Conservation (phyloP, 768 basidiomycete species). For the Suillus subaureus region DNA sequence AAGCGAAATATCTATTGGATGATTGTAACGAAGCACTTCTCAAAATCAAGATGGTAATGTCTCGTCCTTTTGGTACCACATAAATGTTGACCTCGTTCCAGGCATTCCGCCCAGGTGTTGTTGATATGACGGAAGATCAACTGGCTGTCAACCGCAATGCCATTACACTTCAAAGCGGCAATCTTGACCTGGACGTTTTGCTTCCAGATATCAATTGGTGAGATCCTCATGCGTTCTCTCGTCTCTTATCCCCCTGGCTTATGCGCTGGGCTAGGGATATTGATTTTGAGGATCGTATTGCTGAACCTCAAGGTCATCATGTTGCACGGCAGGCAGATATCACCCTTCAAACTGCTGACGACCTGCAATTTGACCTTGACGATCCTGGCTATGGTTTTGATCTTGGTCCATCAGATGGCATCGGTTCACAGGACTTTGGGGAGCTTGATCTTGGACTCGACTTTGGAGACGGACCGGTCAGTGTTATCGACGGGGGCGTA, state of each 20-base stretch:
- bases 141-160: constrained; percentile 83
- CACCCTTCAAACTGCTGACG: constrained; percentile 78
- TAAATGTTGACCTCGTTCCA: constrained; percentile 30
- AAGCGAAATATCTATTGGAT: constrained; percentile 96
- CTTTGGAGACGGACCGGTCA: constrained; percentile 63
- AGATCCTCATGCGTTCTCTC: constrained; percentile 14
- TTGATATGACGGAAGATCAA: constrained; percentile 96
- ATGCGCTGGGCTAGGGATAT: constrained; percentile 59
- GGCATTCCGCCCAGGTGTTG: constrained; percentile 94
- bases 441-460: constrained; percentile 77
- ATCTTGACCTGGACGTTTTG: constrained; percentile 78
- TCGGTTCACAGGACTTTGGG: constrained; percentile 81
- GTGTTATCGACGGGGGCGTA: constrained; percentile 50
- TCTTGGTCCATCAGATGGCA: constrained; percentile 77
- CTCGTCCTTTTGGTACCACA: background rate
- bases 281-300: constrained; percentile 69
- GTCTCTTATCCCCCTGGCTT: constrained; percentile 8
- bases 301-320: constrained; percentile 71
- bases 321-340: constrained; percentile 88
- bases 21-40: constrained; percentile 96
- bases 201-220: constrained; percentile 84
- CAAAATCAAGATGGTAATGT: constrained; percentile 88
- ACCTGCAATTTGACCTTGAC: constrained; percentile 68
- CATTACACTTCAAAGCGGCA: constrained; percentile 81
- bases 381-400: constrained; percentile 68